Evolutionary conservation across 192 early-diverging fungal genomes (phyloP), one percentile per base, ranked within the genome.

Genomic region (Spizellomyces punctatus): DNA sequence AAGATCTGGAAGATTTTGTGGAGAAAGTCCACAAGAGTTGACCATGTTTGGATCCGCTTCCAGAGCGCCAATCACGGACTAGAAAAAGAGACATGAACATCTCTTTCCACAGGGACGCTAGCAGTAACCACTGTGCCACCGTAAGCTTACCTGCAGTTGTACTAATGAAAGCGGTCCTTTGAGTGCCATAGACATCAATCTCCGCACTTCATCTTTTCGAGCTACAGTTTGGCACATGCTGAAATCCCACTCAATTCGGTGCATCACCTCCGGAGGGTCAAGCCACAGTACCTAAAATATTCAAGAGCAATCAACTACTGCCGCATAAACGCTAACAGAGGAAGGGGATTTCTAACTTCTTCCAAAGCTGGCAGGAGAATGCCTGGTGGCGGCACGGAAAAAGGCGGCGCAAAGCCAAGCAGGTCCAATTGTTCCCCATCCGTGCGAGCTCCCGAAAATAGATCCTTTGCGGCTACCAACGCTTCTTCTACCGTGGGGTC

Each of bases 1-100:
- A 27, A 85, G 66, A 44, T 75, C 64, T 12, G 82, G 77, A 19
- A 85, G 64, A 27, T 46, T 54, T 48, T 67, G 71, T 6, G 80
- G 64, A 6, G 74, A 63, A 10, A 75, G 64, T 8, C 66, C 73
- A 59, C 27, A 17, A 55, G 10, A 43, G 58, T 64, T 21, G 27
- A 57, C 46, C 14, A 54, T 56, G 8, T 45, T 16, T 22, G 72
- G 71, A 27, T 46, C 55, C 6, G 52, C 10, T 36, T 36, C 27
- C 27, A 36, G 27, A 36, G 27, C 27, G 27, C 27, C 27, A 36
- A 36, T 36, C 27, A 36, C 27, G 3, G 27, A 36, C 27, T 36
- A 36, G 3, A 36, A 36, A 0, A 36, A 36, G 0, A 36, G 27
- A 36, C 27, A 36, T 36, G 27, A 36, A 36, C 27, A 36, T 36